Conservation (phyloP, 805 yeast species). For the Candida wancherniae region DNA sequence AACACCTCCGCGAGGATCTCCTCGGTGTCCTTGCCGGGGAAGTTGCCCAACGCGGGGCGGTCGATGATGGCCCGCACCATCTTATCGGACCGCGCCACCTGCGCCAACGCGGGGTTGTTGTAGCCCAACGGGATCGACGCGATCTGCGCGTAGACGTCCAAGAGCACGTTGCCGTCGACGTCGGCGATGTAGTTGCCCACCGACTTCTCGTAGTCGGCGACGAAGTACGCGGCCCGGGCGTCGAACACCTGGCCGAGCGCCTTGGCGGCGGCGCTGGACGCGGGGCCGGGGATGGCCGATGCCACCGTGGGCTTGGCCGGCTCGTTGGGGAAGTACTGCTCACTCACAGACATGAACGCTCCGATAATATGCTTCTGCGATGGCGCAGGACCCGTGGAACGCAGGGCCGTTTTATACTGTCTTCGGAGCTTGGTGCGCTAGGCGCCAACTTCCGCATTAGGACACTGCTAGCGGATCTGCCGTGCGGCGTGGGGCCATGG, state of each 20-base stretch:
- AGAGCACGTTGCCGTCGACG: slow-evolving; percentile 68
- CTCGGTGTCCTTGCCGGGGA: slow-evolving; percentile 53
- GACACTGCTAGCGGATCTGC: slow-evolving; percentile 3
- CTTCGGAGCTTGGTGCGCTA: slow-evolving; percentile 2
- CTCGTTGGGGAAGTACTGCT: slow-evolving; percentile 70
- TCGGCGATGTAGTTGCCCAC: slow-evolving; percentile 76
- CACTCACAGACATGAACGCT: slow-evolving; percentile 39
- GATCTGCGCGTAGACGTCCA: slow-evolving; percentile 79
- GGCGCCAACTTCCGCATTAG: background rate
- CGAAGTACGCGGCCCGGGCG: slow-evolving; percentile 66
- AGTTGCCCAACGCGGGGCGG: slow-evolving; percentile 73
- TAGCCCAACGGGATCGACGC: slow-evolving; percentile 83
- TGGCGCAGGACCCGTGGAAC: background rate
- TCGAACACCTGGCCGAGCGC: slow-evolving; percentile 63
- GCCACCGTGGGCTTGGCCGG: slow-evolving; percentile 64
- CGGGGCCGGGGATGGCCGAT: slow-evolving; percentile 77
- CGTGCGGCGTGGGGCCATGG: too few species aligned
- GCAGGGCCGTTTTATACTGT: slow-evolving; percentile 2
- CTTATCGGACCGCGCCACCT: slow-evolving; percentile 63
- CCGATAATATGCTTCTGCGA: background rate
- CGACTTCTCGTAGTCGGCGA: slow-evolving; percentile 73
- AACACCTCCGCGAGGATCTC: slow-evolving; percentile 48
- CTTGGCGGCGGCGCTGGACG: slow-evolving; percentile 47
- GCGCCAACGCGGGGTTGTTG: slow-evolving; percentile 72
- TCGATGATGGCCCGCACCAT: slow-evolving; percentile 71